Evolutionary conservation across 257 asterid genomes (phyloP).

Genomic region (Phtheirospermum japonicum): DNA sequence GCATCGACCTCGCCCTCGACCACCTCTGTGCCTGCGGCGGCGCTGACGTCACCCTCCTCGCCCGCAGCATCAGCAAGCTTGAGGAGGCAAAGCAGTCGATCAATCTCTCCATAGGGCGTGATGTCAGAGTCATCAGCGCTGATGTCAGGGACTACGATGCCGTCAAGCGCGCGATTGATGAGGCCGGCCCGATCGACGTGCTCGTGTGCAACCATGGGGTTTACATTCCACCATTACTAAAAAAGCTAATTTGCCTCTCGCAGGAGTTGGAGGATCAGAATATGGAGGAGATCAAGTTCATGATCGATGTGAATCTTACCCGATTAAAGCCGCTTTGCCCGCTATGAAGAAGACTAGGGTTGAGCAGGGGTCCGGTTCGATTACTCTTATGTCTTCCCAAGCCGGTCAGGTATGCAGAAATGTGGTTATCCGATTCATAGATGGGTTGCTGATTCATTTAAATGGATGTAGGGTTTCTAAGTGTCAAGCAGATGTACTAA

Average conservation of each 20-base stretch:
- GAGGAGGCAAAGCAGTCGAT: too few relatives aligned
- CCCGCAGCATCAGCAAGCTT: too few relatives aligned
- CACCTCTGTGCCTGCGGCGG: constrained; percentile 65
- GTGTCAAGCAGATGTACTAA: background rate
- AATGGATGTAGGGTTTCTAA: constrained; percentile 12
- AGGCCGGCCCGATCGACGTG: too few relatives aligned
- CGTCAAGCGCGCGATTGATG: too few relatives aligned
- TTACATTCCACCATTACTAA: too few relatives aligned
- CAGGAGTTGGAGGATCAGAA: constrained; percentile 67
- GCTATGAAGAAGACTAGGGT: constrained; percentile 73
- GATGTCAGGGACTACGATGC: too few relatives aligned
- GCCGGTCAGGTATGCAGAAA: constrained; percentile 99
- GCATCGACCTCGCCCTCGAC: constrained; percentile 91
- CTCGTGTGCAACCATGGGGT: constrained; percentile 91
- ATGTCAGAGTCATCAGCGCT: too few relatives aligned
- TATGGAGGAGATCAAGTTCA: too few relatives aligned
- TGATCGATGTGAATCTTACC: constrained; percentile 85
- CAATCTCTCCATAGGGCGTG: too few relatives aligned
- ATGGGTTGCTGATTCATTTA: constrained; percentile 13
- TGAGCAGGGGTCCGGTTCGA: constrained; percentile 71
- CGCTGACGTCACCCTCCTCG: too few relatives aligned
- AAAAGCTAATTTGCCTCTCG: too few relatives aligned
- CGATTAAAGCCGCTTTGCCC: constrained; percentile 92
- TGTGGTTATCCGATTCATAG: constrained; percentile 22
- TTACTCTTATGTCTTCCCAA: constrained; percentile 92